Percentiles rank a stretch among this genome's conserved stretches.
phyloP scores from a whole-genome alignment of 768 basidiomycete genomes.

The Hericium rajendrae region DNA sequence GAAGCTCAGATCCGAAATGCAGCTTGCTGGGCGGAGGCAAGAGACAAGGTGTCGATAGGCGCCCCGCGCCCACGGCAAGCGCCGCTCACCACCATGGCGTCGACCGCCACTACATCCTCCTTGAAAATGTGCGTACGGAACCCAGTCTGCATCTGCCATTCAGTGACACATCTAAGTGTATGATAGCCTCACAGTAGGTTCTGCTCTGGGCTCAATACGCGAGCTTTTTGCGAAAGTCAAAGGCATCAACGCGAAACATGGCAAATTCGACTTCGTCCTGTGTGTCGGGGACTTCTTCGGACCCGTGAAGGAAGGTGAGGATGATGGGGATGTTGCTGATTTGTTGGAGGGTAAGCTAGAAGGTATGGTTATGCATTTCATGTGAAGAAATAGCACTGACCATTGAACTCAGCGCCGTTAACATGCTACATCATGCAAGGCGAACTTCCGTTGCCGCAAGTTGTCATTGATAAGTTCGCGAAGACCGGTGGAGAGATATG shows the following conservation, averaged over 20 bases:
- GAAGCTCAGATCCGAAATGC: no score
- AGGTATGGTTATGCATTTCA: slow-evolving; percentile 30
- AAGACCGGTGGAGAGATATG: slow-evolving; percentile 73
- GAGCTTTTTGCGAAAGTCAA: slow-evolving; percentile 76
- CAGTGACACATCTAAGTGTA: no score
- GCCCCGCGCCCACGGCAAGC: neutral
- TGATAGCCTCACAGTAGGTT: slow-evolving; percentile 51
- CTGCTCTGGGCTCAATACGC: slow-evolving; percentile 62
- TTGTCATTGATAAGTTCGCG: slow-evolving; percentile 66
- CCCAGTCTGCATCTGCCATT: neutral
- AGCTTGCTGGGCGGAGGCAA: neutral
- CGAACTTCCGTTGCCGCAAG: slow-evolving; percentile 58
- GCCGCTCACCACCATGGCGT: neutral
- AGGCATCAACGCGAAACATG: slow-evolving; percentile 82
- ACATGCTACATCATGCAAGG: slow-evolving; percentile 94
- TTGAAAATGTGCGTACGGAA: neutral
- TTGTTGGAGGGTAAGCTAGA: slow-evolving; percentile 60
- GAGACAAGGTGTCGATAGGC: neutral
- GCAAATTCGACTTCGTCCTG: slow-evolving; percentile 80
- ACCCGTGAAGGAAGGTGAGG: slow-evolving; percentile 21
- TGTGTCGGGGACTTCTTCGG: slow-evolving; percentile 86
- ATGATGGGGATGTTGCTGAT: slow-evolving; percentile 40
- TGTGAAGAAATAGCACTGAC: neutral
- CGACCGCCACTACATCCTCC: neutral
- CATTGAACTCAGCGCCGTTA: slow-evolving; percentile 51